Evolutionary conservation across 2,329 filamentous ascomycete genomes (phyloP), one percentile per base, ranked within the genome.

Genomic region (Colletotrichum tabaci): DNA sequence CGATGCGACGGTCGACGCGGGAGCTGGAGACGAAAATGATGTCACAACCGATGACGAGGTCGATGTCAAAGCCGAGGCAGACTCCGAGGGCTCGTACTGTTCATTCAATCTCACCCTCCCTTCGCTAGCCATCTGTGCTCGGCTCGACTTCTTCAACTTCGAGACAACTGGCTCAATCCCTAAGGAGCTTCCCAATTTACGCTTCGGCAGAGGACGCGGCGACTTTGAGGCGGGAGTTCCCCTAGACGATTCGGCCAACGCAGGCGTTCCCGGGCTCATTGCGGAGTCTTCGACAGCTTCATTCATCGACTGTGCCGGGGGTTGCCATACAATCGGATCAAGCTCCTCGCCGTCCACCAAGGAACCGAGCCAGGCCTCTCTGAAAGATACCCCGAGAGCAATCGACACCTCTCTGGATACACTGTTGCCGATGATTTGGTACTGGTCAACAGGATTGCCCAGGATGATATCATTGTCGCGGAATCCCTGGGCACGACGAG

Each of bases 391-490:
- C 0, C 94, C 94, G 1, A 95, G 78, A 0, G 90, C 89, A 21
- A 94, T 80, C 0, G 93, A 89, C 1, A 94, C 88, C 30, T 89
- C 88, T 10, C 93, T 84, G 3, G 93, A 89, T 0, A 97, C 94
- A 38, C 91, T 93, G 79, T 97, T 97, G 0, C 94, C 94, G 0
- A 95, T 84, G 23, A 94, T 89, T 66, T 86, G 88, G 82, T 88
- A 91, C 77, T 94, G 91, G 1, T 90, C 82, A 0, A 47, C 12
- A 0, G 86, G 79, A 0, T 65, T 76, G 0, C 93, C 93, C 1
- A 95, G 79, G 0, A 97, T 79, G 0, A 95, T 87, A 68, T 96
- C 94, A 7, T 90, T 74, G 66, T 96, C 92, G 0, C 85, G 89
- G 50, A 93, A 90, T 0, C 92, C 92, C 78, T 96, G 94, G 0